Percentiles rank a stretch among this genome's conserved stretches.
Evolutionary conservation across 345 rosid genomes (phyloP).

Genomic region (Anastatica hierochuntica): DNA sequence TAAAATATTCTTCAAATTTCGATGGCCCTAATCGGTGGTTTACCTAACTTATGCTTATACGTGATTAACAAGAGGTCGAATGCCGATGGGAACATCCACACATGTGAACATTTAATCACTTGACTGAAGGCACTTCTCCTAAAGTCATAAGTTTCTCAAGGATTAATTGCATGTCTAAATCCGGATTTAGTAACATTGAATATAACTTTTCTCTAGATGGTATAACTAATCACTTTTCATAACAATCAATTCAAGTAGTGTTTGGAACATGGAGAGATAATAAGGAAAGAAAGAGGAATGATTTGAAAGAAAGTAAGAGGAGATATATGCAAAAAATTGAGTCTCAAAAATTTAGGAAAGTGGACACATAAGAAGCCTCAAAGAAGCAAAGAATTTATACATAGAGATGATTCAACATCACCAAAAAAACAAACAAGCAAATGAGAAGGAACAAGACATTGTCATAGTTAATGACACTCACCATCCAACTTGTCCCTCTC

Average conservation of each 20-base stretch:
- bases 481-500: slow-evolving; percentile 17
- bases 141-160: too few species aligned
- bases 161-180: too few species aligned
- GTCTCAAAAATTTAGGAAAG: neutral
- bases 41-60: too few species aligned
- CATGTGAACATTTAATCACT: too few species aligned
- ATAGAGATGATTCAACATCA: slow-evolving; percentile 16
- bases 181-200: too few species aligned
- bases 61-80: too few species aligned
- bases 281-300: slow-evolving; percentile 11
- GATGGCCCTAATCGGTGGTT: too few species aligned
- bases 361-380: slow-evolving; percentile 16
- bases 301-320: slow-evolving; percentile 14
- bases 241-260: neutral
- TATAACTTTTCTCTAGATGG: too few species aligned
- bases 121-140: too few species aligned
- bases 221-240: neutral
- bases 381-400: slow-evolving; percentile 4
- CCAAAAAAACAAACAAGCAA: slow-evolving; percentile 19
- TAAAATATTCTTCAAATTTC: too few species aligned
- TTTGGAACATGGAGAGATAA: neutral
- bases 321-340: slow-evolving; percentile 2
- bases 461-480: slow-evolving; percentile 26
- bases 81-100: too few species aligned
- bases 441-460: slow-evolving; percentile 22